phyloP scores from a whole-genome alignment of 2,329 filamentous ascomycete genomes.

The Neophaeococcomyces aloes region DNA sequence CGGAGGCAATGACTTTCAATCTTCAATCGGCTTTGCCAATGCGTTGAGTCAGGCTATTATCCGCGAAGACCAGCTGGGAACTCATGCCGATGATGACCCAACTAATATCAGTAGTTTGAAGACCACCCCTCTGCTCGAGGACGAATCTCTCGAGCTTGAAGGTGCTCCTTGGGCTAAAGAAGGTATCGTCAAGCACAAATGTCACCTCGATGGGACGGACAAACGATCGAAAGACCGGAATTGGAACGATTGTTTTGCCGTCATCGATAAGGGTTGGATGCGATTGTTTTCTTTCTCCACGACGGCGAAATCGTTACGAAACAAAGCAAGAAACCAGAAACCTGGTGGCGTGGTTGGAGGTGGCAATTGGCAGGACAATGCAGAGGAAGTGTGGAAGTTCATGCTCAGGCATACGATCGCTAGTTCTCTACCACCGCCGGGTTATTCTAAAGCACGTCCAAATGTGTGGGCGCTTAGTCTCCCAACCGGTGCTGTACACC shows the following conservation, averaged over 20 bases:
- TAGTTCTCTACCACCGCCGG: slow-evolving; percentile 76
- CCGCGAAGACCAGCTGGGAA: slow-evolving; percentile 61
- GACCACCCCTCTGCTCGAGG: slow-evolving; percentile 63
- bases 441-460: slow-evolving; percentile 80
- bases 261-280: slow-evolving; percentile 89
- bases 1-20: slow-evolving; percentile 61
- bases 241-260: slow-evolving; percentile 91
- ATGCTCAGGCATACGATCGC: slow-evolving; percentile 84
- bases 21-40: slow-evolving; percentile 95
- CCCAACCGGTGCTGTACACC: slow-evolving; percentile 83
- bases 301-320: slow-evolving; percentile 60
- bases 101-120: slow-evolving; percentile 32
- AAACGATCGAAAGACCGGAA: slow-evolving; percentile 89
- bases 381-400: slow-evolving; percentile 78
- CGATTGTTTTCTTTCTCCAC: slow-evolving; percentile 85
- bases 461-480: slow-evolving; percentile 91
- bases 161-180: slow-evolving; percentile 99
- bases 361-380: slow-evolving; percentile 97
- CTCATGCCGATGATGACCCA: slow-evolving; percentile 47
- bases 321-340: slow-evolving; percentile 49
- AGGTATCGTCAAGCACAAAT: slow-evolving; percentile 89
- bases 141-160: slow-evolving; percentile 80
- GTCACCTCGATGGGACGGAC: slow-evolving; percentile 81
- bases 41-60: slow-evolving; percentile 94
- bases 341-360: slow-evolving; percentile 69